Percentiles rank a stretch among this genome's conserved stretches.
phyloP scores from a whole-genome alignment of 2,329 filamentous ascomycete species.

The Pseudogymnoascus sp. region DNA sequence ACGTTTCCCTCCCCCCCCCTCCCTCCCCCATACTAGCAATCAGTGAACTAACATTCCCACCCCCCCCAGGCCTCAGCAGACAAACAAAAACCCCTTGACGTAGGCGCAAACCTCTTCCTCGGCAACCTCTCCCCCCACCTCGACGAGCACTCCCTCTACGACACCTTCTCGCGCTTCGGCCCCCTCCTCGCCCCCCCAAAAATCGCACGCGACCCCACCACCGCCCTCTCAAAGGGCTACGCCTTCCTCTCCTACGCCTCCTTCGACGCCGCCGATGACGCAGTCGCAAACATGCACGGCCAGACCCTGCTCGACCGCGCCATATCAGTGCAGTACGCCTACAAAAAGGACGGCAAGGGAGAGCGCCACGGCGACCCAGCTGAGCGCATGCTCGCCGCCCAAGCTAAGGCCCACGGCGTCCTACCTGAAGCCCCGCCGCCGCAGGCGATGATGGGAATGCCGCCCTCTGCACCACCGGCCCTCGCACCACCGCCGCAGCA shows the following conservation, averaged over 20 bases:
- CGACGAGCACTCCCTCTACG: slow-evolving; percentile 91
- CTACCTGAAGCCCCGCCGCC: slow-evolving; percentile 50
- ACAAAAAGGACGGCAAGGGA: slow-evolving; percentile 98
- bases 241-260: slow-evolving; percentile 89
- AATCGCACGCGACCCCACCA: slow-evolving; percentile 75
- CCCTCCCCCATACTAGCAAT: background rate
- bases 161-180: slow-evolving; percentile 90
- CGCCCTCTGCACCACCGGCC: slow-evolving; percentile 32
- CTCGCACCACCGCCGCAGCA: slow-evolving; percentile 32
- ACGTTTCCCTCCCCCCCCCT: slow-evolving; percentile 23
- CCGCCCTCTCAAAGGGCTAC: slow-evolving; percentile 85
- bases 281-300: slow-evolving; percentile 85
- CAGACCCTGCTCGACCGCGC: slow-evolving; percentile 97
- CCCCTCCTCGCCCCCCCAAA: slow-evolving; percentile 77
- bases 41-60: background rate
- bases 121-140: slow-evolving; percentile 93
- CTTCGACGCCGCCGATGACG: slow-evolving; percentile 89
- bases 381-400: slow-evolving; percentile 80
- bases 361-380: slow-evolving; percentile 92
- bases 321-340: slow-evolving; percentile 93
- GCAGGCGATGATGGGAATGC: slow-evolving; percentile 31
- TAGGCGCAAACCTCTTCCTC: slow-evolving; percentile 93
- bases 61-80: slow-evolving; percentile 62
- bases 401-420: slow-evolving; percentile 92
- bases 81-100: slow-evolving; percentile 86